phyloP scores from a whole-genome alignment of 139 green algal genomes.

The Micractinium sp. region DNA sequence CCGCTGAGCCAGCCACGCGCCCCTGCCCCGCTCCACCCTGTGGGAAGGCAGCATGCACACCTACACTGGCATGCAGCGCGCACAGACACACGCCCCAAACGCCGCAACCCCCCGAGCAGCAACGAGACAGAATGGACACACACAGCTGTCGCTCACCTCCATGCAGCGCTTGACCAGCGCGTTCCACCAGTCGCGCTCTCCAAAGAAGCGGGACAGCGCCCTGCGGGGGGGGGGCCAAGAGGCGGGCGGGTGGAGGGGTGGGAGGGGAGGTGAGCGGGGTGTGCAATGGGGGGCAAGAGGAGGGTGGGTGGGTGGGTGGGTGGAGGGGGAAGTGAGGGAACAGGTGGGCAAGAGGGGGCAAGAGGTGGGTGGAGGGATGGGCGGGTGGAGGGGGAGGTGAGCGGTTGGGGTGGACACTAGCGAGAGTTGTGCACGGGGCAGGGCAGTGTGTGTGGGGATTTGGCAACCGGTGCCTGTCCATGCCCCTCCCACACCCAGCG shows the following conservation, averaged over 20 bases:
- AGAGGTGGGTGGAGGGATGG: too few species aligned
- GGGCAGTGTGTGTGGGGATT: too few species aligned
- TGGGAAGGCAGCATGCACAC: not conserved
- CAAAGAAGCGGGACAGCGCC: slow-evolving; percentile 83
- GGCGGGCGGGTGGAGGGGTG: not conserved
- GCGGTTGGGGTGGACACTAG: too few species aligned
- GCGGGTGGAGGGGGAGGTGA: too few species aligned
- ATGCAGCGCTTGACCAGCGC: slow-evolving; percentile 69
- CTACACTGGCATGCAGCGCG: not conserved
- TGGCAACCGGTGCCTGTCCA: too few species aligned
- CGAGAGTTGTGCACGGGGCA: too few species aligned
- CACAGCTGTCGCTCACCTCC: slow-evolving; percentile 33
- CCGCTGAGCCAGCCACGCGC: too few species aligned
- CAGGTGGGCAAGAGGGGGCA: slow-evolving; percentile 89
- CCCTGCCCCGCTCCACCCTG: too few species aligned
- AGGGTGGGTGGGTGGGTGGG: not conserved
- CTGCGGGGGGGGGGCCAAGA: slow-evolving; percentile 26
- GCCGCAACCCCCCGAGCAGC: too few species aligned
- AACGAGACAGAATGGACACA: too few species aligned
- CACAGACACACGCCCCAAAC: too few species aligned
- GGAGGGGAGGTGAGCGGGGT: not conserved
- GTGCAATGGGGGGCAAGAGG: not conserved
- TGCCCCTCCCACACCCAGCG: too few species aligned
- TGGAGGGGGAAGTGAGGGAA: not conserved
- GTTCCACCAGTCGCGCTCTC: slow-evolving; percentile 75